Evolutionary conservation across 1,284 basidiomycete genomes (phyloP).

Genomic region (Gymnopus androsaceus): DNA sequence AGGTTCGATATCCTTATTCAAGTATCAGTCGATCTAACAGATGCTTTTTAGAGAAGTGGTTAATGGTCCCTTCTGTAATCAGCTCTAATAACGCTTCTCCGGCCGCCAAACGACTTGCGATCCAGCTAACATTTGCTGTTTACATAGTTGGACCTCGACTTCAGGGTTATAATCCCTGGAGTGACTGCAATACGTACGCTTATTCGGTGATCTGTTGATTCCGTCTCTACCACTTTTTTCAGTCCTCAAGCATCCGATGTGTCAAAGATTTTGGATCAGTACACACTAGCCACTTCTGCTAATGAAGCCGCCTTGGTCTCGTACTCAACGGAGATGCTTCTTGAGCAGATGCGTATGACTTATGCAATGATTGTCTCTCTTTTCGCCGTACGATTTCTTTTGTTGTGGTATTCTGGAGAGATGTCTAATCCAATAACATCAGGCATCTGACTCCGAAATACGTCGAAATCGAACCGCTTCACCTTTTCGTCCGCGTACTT

Average conservation of each 20-base stretch:
- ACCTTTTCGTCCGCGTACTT: slow-evolving; percentile 49
- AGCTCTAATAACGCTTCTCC: slow-evolving; percentile 52
- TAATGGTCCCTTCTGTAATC: slow-evolving; percentile 44
- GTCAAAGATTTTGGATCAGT: slow-evolving; percentile 22
- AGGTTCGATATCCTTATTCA: slow-evolving; percentile 37
- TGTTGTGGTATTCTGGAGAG: neutral
- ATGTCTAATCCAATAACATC: neutral
- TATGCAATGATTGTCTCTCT: slow-evolving; percentile 57
- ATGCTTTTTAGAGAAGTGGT: slow-evolving; percentile 52
- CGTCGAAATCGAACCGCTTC: slow-evolving; percentile 1
- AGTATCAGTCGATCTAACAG: neutral
- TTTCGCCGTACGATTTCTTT: slow-evolving; percentile 46
- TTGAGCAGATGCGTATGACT: slow-evolving; percentile 41
- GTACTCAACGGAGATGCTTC: slow-evolving; percentile 18
- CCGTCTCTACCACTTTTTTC: neutral
- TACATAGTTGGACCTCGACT: slow-evolving; percentile 55
- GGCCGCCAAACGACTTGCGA: slow-evolving; percentile 57
- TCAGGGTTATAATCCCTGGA: slow-evolving; percentile 23
- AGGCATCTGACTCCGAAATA: slow-evolving; percentile 19
- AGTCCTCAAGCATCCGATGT: slow-evolving; percentile 15
- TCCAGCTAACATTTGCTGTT: slow-evolving; percentile 54
- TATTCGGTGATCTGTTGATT: neutral
- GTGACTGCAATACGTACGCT: slow-evolving; percentile 7
- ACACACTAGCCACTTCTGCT: slow-evolving; percentile 18
- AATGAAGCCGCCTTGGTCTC: slow-evolving; percentile 17